Base-by-base conservation (phyloP, 768 basidiomycete species). In the Tephrocybe sp. region DNA sequence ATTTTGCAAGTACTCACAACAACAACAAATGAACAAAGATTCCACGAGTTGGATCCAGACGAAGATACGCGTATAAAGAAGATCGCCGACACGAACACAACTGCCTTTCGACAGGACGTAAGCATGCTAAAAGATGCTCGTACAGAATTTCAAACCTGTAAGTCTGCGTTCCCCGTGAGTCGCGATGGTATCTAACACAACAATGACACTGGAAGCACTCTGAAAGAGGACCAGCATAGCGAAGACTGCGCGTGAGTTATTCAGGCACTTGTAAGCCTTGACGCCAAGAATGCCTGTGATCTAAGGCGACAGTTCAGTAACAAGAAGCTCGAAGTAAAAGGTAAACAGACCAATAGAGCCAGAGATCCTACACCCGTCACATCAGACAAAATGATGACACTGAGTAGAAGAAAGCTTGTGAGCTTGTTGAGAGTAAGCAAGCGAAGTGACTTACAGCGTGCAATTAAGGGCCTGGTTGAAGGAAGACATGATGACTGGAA, bases 251-350 rank as follows among this genome's bases (percentile, higher is more conserved):
- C 71, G 71, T n/a, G 81, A 77, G 50, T 79, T 77, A 61, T 82
- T 76, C 53, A 86, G 65, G 57, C 83, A 86, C 57, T 76, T 77
- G 56, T 86, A 87, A 7, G 79, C 83, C 60, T 87, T 87, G 57
- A 80, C 68, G 12, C 85, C 85, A 27, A 84, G 69, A 25, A 86
- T 79, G 25, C 82, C 83, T 0, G 81, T 76, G 34, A 86, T 74
- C 85, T 85, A 46, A 8, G 31, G 32, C 18, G 22, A 28, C 28
- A 38, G 7, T 22, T 49, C 25, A 49, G 41, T 40, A 9, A 37
- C 21, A 12, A 16, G n/a, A 15, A 26, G 22, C 47, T 3, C 21
- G 21, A 25, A 9, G 12, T 16, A 19, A 30, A 43, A 8, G 8
- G 12, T 21, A 44, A 15, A 27, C 24, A 34, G 50, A 79, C 77